A percentile compares a stretch with the other conserved stretches of the same genome.
These are phyloP conservation scores for Oropetium thomaeum DNA, from an alignment of 176 grass and related monocot genomes.

Conservation along the genomic window DNA sequence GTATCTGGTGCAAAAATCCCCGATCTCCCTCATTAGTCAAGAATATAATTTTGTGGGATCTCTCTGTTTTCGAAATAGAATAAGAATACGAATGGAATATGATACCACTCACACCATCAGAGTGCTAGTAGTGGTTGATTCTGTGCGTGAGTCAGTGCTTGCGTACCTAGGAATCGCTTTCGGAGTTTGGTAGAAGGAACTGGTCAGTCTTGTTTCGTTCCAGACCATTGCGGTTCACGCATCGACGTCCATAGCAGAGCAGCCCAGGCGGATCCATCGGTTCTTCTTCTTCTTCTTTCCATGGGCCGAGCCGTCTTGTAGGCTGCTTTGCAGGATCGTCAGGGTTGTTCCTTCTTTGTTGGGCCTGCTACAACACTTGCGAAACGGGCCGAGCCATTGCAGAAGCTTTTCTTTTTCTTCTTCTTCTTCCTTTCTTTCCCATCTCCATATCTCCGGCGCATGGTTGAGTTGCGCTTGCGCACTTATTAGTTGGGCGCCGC, in stretches of 20 bases:
- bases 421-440: not conserved
- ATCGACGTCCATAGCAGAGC: constrained; percentile 11
- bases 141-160: constrained; percentile 12
- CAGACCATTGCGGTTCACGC: constrained; percentile 1
- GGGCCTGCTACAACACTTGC: not conserved
- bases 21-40: too few species aligned
- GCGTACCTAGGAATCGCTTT: not conserved
- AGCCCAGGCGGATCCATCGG: not conserved
- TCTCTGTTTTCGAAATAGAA: not conserved
- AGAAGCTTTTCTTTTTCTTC: not conserved
- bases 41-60: not conserved
- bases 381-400: too few species aligned
- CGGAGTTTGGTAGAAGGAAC: not conserved
- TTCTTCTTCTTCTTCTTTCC: too few species aligned
- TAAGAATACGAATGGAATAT: not conserved
- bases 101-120: not conserved
- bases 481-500: too few species aligned
- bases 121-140: not conserved
- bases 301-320: not conserved
- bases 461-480: too few species aligned
- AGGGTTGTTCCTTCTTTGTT: not conserved
- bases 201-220: not conserved
- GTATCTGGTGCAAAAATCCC: not conserved
- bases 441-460: too few species aligned
- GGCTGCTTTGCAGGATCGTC: not conserved